Conservation (phyloP, 345 rosid genomes). For the Hevea brasiliensis region DNA sequence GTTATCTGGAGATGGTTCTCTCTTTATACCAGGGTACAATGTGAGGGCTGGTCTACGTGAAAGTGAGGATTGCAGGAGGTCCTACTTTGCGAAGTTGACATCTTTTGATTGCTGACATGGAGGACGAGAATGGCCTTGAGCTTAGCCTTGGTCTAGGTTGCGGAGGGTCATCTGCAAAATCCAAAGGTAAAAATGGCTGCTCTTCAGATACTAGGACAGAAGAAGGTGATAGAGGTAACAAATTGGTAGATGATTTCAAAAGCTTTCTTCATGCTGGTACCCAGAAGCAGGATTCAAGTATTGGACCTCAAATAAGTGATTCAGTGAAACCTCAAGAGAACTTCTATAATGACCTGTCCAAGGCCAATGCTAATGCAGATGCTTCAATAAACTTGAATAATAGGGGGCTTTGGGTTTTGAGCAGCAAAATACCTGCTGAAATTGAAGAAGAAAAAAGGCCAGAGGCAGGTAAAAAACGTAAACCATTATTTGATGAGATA, state of each 20-base stretch:
- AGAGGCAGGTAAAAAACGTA: constrained; percentile 61
- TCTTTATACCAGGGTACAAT: constrained; percentile 1
- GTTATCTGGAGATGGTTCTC: not conserved
- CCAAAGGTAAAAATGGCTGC: constrained; percentile 58
- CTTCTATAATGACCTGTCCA: constrained; percentile 80
- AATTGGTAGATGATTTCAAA: constrained; percentile 68
- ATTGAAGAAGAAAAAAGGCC: constrained; percentile 55
- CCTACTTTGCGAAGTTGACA: not conserved
- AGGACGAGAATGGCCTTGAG: constrained; percentile 88
- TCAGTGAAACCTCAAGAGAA: constrained; percentile 65
- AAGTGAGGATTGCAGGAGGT: not conserved
- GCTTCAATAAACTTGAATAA: constrained; percentile 48
- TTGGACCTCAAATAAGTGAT: constrained; percentile 65
- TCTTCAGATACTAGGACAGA: constrained; percentile 56
- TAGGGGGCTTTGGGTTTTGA: constrained; percentile 54
- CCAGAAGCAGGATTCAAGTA: constrained; percentile 57
- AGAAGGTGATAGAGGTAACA: constrained; percentile 68
- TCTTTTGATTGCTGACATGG: constrained; percentile 45
- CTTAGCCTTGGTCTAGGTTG: constrained; percentile 92
- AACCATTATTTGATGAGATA: constrained; percentile 56
- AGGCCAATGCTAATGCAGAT: constrained; percentile 49
- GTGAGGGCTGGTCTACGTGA: constrained; percentile 2
- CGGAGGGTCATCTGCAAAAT: constrained; percentile 74
- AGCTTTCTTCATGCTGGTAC: constrained; percentile 58
- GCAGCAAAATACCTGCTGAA: constrained; percentile 41